Evolutionary conservation across 225 moss, liverwort and hornwort genomes (phyloP), one percentile per base, ranked within the genome.

Genomic region (Anthoceros angustus): DNA sequence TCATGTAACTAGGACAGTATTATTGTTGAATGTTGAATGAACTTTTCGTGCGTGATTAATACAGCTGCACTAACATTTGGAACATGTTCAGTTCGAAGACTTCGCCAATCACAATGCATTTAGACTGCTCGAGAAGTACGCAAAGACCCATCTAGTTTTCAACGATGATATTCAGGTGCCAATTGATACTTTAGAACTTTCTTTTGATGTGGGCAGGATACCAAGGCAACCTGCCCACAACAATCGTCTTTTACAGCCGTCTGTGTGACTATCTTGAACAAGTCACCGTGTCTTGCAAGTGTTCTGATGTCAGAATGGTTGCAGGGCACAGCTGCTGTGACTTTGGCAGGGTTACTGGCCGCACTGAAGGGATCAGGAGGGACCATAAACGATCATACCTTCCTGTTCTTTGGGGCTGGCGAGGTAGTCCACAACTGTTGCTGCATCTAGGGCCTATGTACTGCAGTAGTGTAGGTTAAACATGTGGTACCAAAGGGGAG

Each of bases 131-230:
- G 66, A 40, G 41, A 66, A 42, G 42, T 66, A 66, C 41, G 41
- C 12, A 5, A 40, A 41, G 24, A 40, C 41, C 12, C 66, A 66
- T 40, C 41, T 40, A 2, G 39, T 40, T 24, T 66, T 66, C 66
- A 66, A 66, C 42, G 66, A 66, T 21, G 66, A 66, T 41, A 66
- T 66, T 15, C 66, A 64, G 64, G 64, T 64, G 8, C 46, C 12
- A 48, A 18, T 48, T 6, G 12, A 12, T 18, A 48, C 5, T 0
- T 48, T 48, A 48, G 12, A 12, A 48, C 2, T 48, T 48, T 48
- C 18, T 48, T 45, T 48, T 18, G 12, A 18, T 48, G 12, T 12
- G 2, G 32, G 32, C 32, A 1, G 32, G 32, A 32, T 32, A 32
- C 4, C 32, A 32, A 32, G 32, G 32, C 2, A 32, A 32, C 32